Percentiles rank a stretch among this genome's conserved stretches.
Evolutionary conservation across 768 basidiomycete species (phyloP).

Genomic region (Gloeopeniophorella convolvens): DNA sequence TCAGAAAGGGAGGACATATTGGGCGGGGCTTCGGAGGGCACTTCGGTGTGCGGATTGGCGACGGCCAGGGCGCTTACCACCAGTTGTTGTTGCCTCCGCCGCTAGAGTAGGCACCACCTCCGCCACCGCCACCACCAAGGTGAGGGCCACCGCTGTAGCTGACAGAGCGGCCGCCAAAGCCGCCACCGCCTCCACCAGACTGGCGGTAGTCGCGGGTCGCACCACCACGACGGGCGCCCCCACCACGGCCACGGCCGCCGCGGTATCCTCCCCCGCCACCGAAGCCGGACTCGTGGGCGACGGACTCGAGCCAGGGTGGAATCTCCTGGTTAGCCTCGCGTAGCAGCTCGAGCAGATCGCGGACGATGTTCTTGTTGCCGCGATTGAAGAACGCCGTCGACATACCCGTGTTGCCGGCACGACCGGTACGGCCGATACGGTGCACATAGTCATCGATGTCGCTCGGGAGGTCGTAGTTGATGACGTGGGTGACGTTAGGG

Average conservation of each 20-base stretch:
- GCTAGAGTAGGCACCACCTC: slow-evolving; percentile 24
- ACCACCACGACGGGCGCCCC: slow-evolving; percentile 56
- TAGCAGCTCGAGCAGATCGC: slow-evolving; percentile 87
- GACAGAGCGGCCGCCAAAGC: slow-evolving; percentile 29
- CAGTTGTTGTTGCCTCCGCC: slow-evolving; percentile 32
- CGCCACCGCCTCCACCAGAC: slow-evolving; percentile 24
- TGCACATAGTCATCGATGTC: slow-evolving; percentile 99
- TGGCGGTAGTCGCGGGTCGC: slow-evolving; percentile 39
- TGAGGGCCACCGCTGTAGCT: slow-evolving; percentile 32
- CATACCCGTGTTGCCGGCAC: slow-evolving; percentile 96
- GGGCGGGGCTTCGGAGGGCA: not conserved
- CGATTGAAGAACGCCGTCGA: slow-evolving; percentile 96
- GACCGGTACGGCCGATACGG: slow-evolving; percentile 95
- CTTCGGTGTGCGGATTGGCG: slow-evolving; percentile 1
- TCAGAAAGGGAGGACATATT: slow-evolving; percentile 1
- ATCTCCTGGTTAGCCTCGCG: slow-evolving; percentile 96
- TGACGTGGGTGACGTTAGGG: slow-evolving; percentile 97
- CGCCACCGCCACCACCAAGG: slow-evolving; percentile 25
- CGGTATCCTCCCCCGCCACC: slow-evolving; percentile 45
- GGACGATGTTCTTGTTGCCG: slow-evolving; percentile 87
- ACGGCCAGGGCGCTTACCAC: slow-evolving; percentile 39
- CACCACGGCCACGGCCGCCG: slow-evolving; percentile 46
- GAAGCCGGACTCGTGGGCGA: slow-evolving; percentile 76
- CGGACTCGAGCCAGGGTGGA: slow-evolving; percentile 83
- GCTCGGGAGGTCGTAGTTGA: slow-evolving; percentile 96